These are phyloP conservation scores for Boletus huronensis DNA, from an alignment of 768 basidiomycete species.

Conservation along the genomic window DNA sequence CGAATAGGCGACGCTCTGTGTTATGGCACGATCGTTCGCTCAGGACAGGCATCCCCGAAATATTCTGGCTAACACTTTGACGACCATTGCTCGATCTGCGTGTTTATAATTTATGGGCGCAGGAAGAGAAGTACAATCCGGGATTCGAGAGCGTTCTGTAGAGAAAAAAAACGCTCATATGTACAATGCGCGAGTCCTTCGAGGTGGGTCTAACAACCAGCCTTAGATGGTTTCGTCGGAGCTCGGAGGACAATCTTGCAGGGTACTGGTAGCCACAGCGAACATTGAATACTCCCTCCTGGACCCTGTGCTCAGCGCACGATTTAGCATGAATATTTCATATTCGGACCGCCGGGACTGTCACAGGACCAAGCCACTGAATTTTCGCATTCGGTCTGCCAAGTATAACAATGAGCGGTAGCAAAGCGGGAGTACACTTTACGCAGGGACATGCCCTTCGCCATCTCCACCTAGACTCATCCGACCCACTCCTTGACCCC, in stretches of 20 bases:
- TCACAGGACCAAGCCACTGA: not conserved
- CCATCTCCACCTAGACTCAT: not conserved
- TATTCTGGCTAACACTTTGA: not conserved
- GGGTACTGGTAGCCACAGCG: too few species aligned
- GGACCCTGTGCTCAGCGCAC: not conserved
- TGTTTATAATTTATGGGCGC: not conserved
- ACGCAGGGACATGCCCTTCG: not conserved
- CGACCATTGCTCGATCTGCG: not conserved
- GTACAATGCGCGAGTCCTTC: too few species aligned
- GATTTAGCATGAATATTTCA: not conserved
- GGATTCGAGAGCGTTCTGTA: not conserved
- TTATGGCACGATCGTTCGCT: not conserved
- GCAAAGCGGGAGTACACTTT: slow-evolving; percentile 11
- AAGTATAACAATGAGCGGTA: not conserved
- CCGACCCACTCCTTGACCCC: not conserved
- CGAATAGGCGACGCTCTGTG: not conserved
- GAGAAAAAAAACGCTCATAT: not conserved
- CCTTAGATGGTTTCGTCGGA: not conserved
- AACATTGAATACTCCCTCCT: too few species aligned
- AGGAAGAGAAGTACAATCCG: too few species aligned
- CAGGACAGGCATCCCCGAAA: not conserved
- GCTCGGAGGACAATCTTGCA: not conserved
- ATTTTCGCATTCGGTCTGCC: not conserved
- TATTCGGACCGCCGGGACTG: not conserved
- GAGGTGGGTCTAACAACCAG: not conserved